These are phyloP conservation scores for Furcasterigmium furcatum DNA, from an alignment of 2,329 filamentous ascomycete genomes.

Conservation along the genomic window DNA sequence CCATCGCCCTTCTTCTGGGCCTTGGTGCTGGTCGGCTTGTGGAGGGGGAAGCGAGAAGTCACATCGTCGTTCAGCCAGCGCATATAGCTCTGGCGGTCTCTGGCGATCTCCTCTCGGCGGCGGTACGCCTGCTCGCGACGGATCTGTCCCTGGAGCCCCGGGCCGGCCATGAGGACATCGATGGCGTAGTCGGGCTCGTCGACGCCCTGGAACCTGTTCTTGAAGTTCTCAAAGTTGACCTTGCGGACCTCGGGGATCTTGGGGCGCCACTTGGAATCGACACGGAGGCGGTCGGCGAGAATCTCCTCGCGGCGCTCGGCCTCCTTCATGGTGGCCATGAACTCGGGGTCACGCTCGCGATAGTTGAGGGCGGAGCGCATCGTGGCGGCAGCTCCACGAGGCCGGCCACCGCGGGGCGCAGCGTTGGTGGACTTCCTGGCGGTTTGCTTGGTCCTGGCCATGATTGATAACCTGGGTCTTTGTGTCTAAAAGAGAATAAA, in stretches of 20 bases:
- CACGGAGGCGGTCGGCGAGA: slow-evolving; percentile 28
- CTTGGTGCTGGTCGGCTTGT: slow-evolving; percentile 4
- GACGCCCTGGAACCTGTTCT: slow-evolving; percentile 14
- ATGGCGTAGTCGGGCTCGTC: slow-evolving; percentile 17
- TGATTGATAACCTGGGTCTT: neutral
- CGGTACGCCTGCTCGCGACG: slow-evolving; percentile 32
- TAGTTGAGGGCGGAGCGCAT: neutral
- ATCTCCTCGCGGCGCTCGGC: slow-evolving; percentile 32
- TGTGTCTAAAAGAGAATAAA: neutral
- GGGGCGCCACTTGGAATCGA: slow-evolving; percentile 32
- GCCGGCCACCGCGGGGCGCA: neutral
- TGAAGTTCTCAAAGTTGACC: slow-evolving; percentile 15
- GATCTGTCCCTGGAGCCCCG: slow-evolving; percentile 30
- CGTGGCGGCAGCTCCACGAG: neutral
- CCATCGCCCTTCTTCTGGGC: slow-evolving; percentile 18
- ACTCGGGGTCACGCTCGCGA: slow-evolving; percentile 22
- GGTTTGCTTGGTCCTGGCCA: neutral
- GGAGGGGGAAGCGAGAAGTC: slow-evolving; percentile 4
- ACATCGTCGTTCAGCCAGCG: slow-evolving; percentile 6
- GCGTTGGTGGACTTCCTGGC: neutral
- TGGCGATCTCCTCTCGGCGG: slow-evolving; percentile 30
- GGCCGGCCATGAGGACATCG: slow-evolving; percentile 13
- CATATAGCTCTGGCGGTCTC: slow-evolving; percentile 25
- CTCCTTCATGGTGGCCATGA: slow-evolving; percentile 27
- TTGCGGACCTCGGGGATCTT: slow-evolving; percentile 34